Base-by-base conservation (phyloP, 495 filamentous ascomycete genomes). In the Hamigera avellanea region DNA sequence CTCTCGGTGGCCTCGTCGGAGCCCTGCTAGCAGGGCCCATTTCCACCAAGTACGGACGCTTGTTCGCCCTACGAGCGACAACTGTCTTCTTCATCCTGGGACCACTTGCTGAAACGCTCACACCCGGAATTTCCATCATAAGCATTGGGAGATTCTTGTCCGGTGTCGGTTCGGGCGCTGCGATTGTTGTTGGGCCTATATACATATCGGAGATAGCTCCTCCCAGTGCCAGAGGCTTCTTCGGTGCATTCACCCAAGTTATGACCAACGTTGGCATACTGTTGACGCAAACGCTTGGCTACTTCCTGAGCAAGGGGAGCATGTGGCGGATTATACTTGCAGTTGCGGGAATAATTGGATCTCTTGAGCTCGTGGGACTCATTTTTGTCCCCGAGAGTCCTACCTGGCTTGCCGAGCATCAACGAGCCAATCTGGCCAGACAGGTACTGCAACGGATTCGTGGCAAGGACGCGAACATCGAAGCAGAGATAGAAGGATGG, bases 181-280 rank as follows among this genome's bases (percentile, higher is more conserved):
- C 84, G 6, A 82, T 87, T 7, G 91, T 96, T 15, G 81, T 93
- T n/a, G 85, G 91, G 0, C 91, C 91, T n/a, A 75, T 96, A 19
- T 96, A 89, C 58, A 82, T 98, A 40, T 86, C 84, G 13, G 93
- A 98, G 55, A 69, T 93, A 13, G 81, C 87, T 0, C 91, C 89
- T 12, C 82, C 81, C 0, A 60, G 61, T 3, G 71, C 81, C 33
- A 79, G 80, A 28, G 93, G 93, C 1, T 75, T 87, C 39, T 95
- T 94, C 50, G 91, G 93, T 6, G 78, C 81, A 12, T 78, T 93
- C 47, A 98, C 91, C 2, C 91, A 98, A 49, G 70, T 98, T 43
- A 87, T 84, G 64, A 86, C 88, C 53, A 95, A 95, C 47, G 60
- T 91, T n/a, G 91, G 91, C 10, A 96, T 98, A 33, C 54, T 98